Evolutionary conservation across 768 basidiomycete species (phyloP).

Genomic region (Scleroderma citrinum): DNA sequence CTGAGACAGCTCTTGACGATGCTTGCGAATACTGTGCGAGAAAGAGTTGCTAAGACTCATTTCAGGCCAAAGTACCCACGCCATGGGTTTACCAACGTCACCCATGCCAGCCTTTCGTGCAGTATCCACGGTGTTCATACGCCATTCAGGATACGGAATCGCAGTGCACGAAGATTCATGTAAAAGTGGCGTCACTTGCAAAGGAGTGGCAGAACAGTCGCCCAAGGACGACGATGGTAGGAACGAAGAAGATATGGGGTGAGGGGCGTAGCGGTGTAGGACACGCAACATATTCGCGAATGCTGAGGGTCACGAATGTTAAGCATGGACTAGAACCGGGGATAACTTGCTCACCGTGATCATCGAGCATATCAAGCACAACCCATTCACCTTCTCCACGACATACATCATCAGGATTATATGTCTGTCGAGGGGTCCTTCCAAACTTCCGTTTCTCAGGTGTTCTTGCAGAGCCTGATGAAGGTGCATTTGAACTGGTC

Average conservation of each 20-base stretch:
- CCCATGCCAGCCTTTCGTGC: conserved; percentile 57
- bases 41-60: conserved; percentile 13
- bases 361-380: conserved; percentile 46
- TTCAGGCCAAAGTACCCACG: conserved; percentile 37
- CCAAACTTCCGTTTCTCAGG: conserved; percentile 1
- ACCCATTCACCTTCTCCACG: conserved; percentile 40
- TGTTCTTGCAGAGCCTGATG: conserved; percentile 2
- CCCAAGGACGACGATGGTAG: conserved; percentile 28
- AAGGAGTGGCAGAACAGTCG: conserved; percentile 3
- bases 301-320: conserved; percentile 25
- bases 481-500: neutral
- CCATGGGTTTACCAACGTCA: conserved; percentile 49
- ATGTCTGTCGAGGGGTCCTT: neutral
- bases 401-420: conserved; percentile 7
- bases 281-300: conserved; percentile 47
- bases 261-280: conserved; percentile 39
- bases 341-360: conserved; percentile 29
- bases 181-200: conserved; percentile 17
- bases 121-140: conserved; percentile 40
- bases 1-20: conserved; percentile 17
- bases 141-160: conserved; percentile 66
- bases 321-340: neutral
- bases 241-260: conserved; percentile 37
- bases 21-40: conserved; percentile 16
- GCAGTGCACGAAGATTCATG: conserved; percentile 30